Evolutionary conservation across 352 stramenopile species (phyloP).

Genomic region (Sclerospora graminicola): DNA sequence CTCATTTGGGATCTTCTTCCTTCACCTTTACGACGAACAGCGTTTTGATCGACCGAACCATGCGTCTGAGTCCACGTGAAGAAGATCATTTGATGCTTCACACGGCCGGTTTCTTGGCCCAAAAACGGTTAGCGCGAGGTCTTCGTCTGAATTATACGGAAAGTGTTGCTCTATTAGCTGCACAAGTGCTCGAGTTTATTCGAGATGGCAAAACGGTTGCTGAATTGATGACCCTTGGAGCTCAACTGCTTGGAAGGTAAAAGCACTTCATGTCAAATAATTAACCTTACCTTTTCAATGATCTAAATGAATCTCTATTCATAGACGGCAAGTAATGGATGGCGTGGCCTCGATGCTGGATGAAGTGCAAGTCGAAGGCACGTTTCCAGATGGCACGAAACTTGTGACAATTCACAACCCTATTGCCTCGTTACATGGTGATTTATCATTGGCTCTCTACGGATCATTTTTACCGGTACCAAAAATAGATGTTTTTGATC

Average conservation of each 20-base stretch:
- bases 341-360: conserved; percentile 86
- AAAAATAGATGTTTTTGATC: conserved; percentile 50
- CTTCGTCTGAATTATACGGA: conserved; percentile 92
- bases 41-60: conserved; percentile 5
- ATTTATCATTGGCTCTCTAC: conserved; percentile 88
- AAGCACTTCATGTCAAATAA: background rate
- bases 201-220: conserved; percentile 86
- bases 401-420: conserved; percentile 93
- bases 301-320: background rate
- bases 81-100: conserved; percentile 72
- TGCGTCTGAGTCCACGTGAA: conserved; percentile 59
- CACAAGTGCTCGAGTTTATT: conserved; percentile 92
- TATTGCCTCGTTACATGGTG: conserved; percentile 82
- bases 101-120: conserved; percentile 85
- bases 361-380: conserved; percentile 95
- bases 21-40: no score
- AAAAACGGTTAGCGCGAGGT: conserved; percentile 90
- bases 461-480: conserved; percentile 91
- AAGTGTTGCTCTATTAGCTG: conserved; percentile 88
- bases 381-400: conserved; percentile 97
- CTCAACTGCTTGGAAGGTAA: conserved; percentile 69
- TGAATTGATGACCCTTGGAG: conserved; percentile 82
- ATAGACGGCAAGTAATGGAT: conserved; percentile 83
- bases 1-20: no score
- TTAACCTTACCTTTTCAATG: background rate